Percentiles rank a stretch among this genome's conserved stretches.
Conservation (phyloP, 176 grass and related monocot genomes). For the Canna indica region DNA sequence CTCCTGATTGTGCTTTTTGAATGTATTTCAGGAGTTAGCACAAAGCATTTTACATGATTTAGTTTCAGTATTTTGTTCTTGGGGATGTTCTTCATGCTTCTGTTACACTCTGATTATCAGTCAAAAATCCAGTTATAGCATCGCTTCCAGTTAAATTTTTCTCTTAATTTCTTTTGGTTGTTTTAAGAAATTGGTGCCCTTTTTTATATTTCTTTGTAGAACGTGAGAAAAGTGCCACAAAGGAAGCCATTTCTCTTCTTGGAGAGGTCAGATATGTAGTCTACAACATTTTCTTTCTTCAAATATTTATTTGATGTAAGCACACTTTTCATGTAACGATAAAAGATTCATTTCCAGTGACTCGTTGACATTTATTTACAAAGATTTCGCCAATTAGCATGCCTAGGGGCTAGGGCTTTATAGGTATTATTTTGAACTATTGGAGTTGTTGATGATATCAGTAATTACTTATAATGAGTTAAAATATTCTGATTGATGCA, state of each 20-base stretch:
- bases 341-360: no score
- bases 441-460: no score
- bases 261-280: slow-evolving; percentile 34
- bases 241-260: slow-evolving; percentile 85
- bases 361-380: no score
- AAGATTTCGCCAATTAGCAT: no score
- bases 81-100: background rate
- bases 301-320: background rate
- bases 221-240: slow-evolving; percentile 92
- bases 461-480: no score
- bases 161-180: background rate
- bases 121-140: no score
- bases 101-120: background rate
- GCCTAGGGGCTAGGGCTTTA: no score
- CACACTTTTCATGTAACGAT: no score
- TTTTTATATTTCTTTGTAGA: slow-evolving; percentile 33
- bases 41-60: background rate
- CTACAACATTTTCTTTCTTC: slow-evolving; percentile 1
- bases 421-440: no score
- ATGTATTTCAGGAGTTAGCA: background rate
- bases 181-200: slow-evolving; percentile 14
- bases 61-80: background rate
- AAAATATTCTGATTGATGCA: no score
- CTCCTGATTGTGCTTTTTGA: background rate
- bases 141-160: background rate